phyloP scores from a whole-genome alignment of 768 basidiomycete genomes.

The Lactarius deliciosus region DNA sequence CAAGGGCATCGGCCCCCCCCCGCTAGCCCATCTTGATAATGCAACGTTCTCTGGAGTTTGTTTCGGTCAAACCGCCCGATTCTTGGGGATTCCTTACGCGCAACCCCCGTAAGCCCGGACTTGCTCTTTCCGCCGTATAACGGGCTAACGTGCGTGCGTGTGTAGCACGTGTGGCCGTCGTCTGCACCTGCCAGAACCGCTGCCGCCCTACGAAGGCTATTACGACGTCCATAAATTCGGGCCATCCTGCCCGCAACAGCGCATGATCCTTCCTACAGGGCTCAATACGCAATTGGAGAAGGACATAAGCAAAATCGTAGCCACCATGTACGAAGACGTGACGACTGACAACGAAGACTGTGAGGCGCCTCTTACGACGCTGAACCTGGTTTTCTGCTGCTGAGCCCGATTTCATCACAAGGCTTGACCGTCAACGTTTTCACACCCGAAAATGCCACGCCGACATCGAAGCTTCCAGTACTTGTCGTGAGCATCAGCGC shows the following conservation, averaged over 20 bases:
- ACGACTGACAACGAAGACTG: constrained; percentile 27
- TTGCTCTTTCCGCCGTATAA: background rate
- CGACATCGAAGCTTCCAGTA: constrained; percentile 23
- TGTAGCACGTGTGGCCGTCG: constrained; percentile 25
- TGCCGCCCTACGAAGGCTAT: constrained; percentile 28
- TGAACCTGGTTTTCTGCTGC: background rate
- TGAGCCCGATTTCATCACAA: constrained; percentile 10
- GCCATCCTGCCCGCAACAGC: constrained; percentile 34
- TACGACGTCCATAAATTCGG: constrained; percentile 30
- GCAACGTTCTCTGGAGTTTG: constrained; percentile 32
- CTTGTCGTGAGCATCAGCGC: constrained; percentile 19
- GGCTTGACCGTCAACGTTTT: constrained; percentile 29
- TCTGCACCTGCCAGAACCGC: constrained; percentile 28
- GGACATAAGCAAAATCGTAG: constrained; percentile 13
- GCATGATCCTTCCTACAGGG: constrained; percentile 15
- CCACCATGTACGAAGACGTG: constrained; percentile 22
- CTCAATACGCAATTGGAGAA: constrained; percentile 1
- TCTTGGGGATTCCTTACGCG: constrained; percentile 36
- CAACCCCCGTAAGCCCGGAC: constrained; percentile 33
- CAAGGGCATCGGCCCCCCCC: background rate
- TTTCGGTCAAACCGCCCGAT: constrained; percentile 24
- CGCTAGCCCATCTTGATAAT: constrained; percentile 31
- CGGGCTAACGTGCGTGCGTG: background rate
- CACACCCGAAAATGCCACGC: constrained; percentile 6
- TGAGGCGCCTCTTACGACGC: constrained; percentile 7